These are phyloP conservation scores for Botrytis tulipae DNA, from an alignment of 2,329 filamentous ascomycete genomes.

Conservation along the genomic window DNA sequence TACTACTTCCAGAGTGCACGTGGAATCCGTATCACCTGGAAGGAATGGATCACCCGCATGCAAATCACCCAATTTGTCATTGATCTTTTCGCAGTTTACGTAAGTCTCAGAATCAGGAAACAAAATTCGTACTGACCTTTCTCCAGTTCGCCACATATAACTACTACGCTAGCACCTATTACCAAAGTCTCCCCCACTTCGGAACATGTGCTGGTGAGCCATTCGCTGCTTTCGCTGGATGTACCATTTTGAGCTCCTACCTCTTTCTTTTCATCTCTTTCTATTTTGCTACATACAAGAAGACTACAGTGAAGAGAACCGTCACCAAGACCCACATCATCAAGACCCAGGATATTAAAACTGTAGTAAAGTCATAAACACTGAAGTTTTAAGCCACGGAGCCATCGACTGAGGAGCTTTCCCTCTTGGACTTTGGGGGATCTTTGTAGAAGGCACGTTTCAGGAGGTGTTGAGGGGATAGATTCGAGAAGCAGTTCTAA, in stretches of 20 bases:
- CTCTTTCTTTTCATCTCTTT: conserved; percentile 98
- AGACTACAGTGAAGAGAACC: conserved; percentile 75
- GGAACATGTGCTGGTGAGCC: conserved; percentile 93
- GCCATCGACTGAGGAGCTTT: conserved; percentile 28
- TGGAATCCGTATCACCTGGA: conserved; percentile 97
- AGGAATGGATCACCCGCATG: conserved; percentile 97
- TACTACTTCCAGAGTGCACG: conserved; percentile 99
- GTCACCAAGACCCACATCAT: conserved; percentile 51
- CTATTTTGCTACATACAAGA: conserved; percentile 95
- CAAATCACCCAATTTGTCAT: conserved; percentile 98
- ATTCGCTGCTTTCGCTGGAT: conserved; percentile 90
- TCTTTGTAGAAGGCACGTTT: not conserved
- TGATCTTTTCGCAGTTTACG: conserved; percentile 68
- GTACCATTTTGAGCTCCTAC: conserved; percentile 90
- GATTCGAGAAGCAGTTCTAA: not conserved
- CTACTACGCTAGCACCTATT: conserved; percentile 93
- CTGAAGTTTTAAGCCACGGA: not conserved
- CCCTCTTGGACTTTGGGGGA: conserved; percentile 37
- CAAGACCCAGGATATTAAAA: not conserved
- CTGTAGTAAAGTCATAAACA: conserved; percentile 4
- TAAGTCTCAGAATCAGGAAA: not conserved
- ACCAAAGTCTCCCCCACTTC: conserved; percentile 74
- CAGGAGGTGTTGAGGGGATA: not conserved
- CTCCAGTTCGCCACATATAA: conserved; percentile 98
- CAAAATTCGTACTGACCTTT: conserved; percentile 48